These are phyloP conservation scores for Eutypa lata DNA, from an alignment of 2,329 filamentous ascomycete species.

Conservation along the genomic window DNA sequence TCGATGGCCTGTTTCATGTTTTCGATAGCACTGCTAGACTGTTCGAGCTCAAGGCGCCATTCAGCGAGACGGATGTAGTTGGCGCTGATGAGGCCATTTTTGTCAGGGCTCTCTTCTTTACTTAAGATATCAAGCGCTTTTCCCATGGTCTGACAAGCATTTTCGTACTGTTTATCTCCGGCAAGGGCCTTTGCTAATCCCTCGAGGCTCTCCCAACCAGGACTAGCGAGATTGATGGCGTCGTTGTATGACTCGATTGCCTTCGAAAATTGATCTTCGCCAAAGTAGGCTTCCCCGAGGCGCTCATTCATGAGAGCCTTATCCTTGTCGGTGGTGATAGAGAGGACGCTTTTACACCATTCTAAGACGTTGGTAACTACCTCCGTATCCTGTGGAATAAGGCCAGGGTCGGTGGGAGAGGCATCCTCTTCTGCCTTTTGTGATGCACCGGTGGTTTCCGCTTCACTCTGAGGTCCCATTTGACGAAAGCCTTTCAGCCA, in stretches of 20 bases:
- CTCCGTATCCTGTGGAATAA: background rate
- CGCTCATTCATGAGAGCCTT: constrained; percentile 5
- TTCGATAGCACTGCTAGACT: constrained; percentile 2
- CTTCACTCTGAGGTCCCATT: background rate
- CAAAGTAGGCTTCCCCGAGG: constrained; percentile 5
- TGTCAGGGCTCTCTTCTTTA: background rate
- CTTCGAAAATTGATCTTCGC: background rate
- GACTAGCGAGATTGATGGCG: background rate
- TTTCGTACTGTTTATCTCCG: background rate
- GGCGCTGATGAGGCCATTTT: background rate
- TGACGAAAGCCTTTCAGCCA: constrained; percentile 3
- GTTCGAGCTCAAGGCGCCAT: constrained; percentile 2
- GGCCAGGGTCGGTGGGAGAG: background rate
- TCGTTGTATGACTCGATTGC: background rate
- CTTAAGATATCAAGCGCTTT: background rate
- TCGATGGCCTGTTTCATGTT: constrained; percentile 2
- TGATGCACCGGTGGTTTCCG: background rate
- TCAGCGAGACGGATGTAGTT: constrained; percentile 2
- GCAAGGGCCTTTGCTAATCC: constrained; percentile 2
- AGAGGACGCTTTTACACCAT: constrained; percentile 3
- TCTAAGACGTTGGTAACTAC: background rate
- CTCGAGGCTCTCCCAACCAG: background rate
- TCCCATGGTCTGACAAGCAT: background rate
- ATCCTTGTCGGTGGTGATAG: background rate
- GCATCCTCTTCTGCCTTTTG: background rate